A percentile compares a stretch with the other conserved stretches of the same genome.
These are phyloP conservation scores for Hypoxylon sp. DNA, from an alignment of 2,329 filamentous ascomycete genomes.

Conservation along the genomic window DNA sequence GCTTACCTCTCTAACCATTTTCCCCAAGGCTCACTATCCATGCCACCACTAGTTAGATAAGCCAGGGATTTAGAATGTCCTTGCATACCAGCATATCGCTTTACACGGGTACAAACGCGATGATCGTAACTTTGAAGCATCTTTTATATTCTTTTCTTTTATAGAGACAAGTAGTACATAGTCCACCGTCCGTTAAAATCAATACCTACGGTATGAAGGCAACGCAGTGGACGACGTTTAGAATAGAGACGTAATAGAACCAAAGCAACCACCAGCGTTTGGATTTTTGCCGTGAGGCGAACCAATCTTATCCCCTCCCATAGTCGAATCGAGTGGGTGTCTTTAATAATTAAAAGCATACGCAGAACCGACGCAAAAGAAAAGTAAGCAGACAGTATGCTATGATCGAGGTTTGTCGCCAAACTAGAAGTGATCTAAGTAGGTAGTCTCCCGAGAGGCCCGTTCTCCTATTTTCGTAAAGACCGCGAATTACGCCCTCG, in stretches of 20 bases:
- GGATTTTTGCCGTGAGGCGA: conserved; percentile 56
- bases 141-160: conserved; percentile 17
- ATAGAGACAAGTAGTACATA: conserved; percentile 20
- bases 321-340: conserved; percentile 37
- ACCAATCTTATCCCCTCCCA: conserved; percentile 51
- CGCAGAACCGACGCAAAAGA: conserved; percentile 34
- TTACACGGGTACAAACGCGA: conserved; percentile 16
- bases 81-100: conserved; percentile 6
- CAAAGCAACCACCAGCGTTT: conserved; percentile 47
- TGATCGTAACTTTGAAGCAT: conserved; percentile 18
- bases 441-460: conserved; percentile 38
- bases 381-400: conserved; percentile 48
- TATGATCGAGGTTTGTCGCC: conserved; percentile 51
- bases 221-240: conserved; percentile 24
- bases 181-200: conserved; percentile 27
- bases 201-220: conserved; percentile 33
- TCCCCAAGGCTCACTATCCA: conserved; percentile 5
- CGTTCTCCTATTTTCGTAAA: conserved; percentile 34
- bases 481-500: conserved; percentile 36
- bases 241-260: conserved; percentile 42
- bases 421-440: conserved; percentile 51
- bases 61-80: conserved; percentile 15
- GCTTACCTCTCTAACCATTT: conserved; percentile 8
- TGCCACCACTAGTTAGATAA: conserved; percentile 25
- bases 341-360: conserved; percentile 41